Conservation (phyloP, 2,329 filamentous ascomycete genomes). For the Ophiostoma tasmaniense region DNA sequence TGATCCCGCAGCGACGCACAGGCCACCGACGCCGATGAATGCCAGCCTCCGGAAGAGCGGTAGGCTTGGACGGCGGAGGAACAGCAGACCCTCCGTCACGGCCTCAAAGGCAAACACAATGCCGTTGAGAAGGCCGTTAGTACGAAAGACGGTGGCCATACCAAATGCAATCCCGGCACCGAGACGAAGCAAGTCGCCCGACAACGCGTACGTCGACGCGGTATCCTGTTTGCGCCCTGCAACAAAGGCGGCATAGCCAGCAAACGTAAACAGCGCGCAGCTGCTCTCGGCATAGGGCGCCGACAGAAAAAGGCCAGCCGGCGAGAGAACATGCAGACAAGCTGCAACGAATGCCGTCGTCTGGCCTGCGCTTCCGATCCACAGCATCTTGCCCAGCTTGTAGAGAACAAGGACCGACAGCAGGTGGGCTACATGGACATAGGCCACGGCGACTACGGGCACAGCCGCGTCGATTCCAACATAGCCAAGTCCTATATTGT, state of each 20-base stretch:
- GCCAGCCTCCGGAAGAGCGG: constrained; percentile 43
- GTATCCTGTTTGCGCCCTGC: constrained; percentile 30
- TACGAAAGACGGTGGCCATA: constrained; percentile 63
- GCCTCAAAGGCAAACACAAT: constrained; percentile 62
- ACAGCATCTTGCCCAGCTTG: constrained; percentile 19
- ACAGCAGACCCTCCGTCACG: constrained; percentile 33
- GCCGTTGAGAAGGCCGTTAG: constrained; percentile 80
- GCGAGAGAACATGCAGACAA: constrained; percentile 71
- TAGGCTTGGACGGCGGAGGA: constrained; percentile 29
- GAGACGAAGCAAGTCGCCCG: constrained; percentile 46
- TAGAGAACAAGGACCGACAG: constrained; percentile 46
- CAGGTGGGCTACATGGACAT: constrained; percentile 70
- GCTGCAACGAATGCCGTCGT: constrained; percentile 55
- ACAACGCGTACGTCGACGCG: constrained; percentile 25
- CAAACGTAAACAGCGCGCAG: constrained; percentile 69
- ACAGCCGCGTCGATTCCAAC: not conserved
- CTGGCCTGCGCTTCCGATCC: constrained; percentile 13
- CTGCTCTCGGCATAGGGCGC: constrained; percentile 76
- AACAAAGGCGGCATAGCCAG: constrained; percentile 62
- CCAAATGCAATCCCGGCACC: constrained; percentile 62
- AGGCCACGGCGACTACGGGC: constrained; percentile 48
- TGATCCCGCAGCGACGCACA: constrained; percentile 58
- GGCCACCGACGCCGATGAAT: constrained; percentile 56
- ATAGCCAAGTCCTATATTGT: not conserved
- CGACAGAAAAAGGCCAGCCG: constrained; percentile 81